Evolutionary conservation across 345 rosid species (phyloP).

Genomic region (Mallotus nudiflorus): DNA sequence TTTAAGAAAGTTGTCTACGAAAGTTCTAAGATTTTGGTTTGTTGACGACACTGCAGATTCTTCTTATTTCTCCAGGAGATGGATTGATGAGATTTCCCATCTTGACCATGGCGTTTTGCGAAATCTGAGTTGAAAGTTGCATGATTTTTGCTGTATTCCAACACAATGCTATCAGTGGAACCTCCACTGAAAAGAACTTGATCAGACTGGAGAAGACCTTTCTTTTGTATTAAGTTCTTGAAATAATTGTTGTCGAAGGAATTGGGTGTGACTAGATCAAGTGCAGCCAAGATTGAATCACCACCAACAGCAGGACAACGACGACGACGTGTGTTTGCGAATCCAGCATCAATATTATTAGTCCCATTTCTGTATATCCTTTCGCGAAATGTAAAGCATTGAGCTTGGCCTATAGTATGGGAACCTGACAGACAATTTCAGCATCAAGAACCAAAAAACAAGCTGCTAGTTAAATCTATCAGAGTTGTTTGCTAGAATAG

Average conservation of each 20-base stretch:
- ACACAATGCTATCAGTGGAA: slow-evolving; percentile 18
- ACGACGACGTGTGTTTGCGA: slow-evolving; percentile 43
- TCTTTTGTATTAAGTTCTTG: slow-evolving; percentile 56
- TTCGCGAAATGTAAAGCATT: slow-evolving; percentile 4
- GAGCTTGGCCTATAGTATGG: slow-evolving; percentile 21
- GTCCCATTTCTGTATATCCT: slow-evolving; percentile 25
- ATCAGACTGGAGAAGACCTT: slow-evolving; percentile 77
- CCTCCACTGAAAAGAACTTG: slow-evolving; percentile 75
- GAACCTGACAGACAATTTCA: slow-evolving; percentile 4
- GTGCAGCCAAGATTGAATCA: slow-evolving; percentile 63
- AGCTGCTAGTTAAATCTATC: too few relatives aligned
- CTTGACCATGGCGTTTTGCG: slow-evolving; percentile 27
- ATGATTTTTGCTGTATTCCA: slow-evolving; percentile 5
- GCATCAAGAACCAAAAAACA: too few relatives aligned
- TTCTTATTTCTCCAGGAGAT: slow-evolving; percentile 24
- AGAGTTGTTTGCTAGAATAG: too few relatives aligned
- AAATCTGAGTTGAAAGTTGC: slow-evolving; percentile 17
- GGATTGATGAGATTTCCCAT: slow-evolving; percentile 29
- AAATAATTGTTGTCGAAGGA: slow-evolving; percentile 67
- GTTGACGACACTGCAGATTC: slow-evolving; percentile 18
- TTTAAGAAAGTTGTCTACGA: not conserved
- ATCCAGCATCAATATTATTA: slow-evolving; percentile 60
- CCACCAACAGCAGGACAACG: slow-evolving; percentile 59
- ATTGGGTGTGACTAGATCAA: slow-evolving; percentile 53
- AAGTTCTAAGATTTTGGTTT: not conserved